phyloP scores from a whole-genome alignment of 129 eudicot genomes.

The Tanacetum coccineum region DNA sequence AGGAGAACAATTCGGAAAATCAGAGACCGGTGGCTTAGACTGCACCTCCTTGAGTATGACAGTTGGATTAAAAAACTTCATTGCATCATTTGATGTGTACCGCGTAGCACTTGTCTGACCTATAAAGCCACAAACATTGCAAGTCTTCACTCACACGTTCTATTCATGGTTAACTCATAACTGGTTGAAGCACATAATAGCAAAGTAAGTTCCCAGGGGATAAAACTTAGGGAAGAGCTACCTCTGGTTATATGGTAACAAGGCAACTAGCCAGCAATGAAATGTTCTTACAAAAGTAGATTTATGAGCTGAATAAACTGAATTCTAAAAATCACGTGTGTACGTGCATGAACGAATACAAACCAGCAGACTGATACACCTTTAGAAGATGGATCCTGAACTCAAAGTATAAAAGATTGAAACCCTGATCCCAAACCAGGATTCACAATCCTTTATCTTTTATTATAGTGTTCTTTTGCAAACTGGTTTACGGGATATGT shows the following conservation, averaged over 20 bases:
- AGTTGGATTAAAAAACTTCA: constrained; percentile 49
- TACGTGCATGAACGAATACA: neutral
- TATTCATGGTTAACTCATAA: neutral
- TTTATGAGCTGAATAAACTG: too few relatives aligned
- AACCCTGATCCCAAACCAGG: neutral
- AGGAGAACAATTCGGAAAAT: constrained; percentile 40
- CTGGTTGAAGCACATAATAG: neutral
- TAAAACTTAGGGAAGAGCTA: neutral
- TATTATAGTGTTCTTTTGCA: neutral
- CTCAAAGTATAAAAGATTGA: neutral
- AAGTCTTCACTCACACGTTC: neutral
- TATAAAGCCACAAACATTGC: constrained; percentile 21
- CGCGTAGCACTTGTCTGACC: constrained; percentile 44
- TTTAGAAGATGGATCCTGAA: neutral
- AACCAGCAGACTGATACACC: too few relatives aligned
- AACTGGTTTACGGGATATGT: neutral
- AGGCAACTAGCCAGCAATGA: neutral
- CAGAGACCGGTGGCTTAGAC: constrained; percentile 39
- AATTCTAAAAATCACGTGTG: neutral
- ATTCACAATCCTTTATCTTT: too few relatives aligned
- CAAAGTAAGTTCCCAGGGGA: too few relatives aligned
- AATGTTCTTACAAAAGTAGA: neutral
- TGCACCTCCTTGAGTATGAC: constrained; percentile 53
- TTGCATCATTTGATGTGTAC: constrained; percentile 71
- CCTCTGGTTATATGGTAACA: neutral